These are phyloP conservation scores for Paramarasmius palmivorus DNA, from an alignment of 1,284 basidiomycete species.

Conservation along the genomic window DNA sequence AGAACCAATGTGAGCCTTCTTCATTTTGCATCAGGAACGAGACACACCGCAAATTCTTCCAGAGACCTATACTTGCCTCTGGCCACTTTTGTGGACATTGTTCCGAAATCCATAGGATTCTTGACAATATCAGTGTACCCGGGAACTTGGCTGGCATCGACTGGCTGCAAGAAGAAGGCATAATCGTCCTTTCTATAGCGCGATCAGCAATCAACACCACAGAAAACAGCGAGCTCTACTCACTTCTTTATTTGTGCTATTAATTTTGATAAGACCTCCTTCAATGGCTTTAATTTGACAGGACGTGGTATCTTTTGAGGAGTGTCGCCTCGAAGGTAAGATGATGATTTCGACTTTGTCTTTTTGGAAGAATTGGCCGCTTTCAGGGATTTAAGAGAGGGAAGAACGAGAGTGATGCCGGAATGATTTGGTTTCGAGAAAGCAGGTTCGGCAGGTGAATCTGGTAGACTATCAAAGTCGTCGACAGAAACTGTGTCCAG, in stretches of 20 bases:
- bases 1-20: slow-evolving; percentile 1
- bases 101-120: slow-evolving; percentile 82
- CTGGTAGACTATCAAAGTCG: slow-evolving; percentile 13
- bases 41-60: slow-evolving; percentile 72
- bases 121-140: slow-evolving; percentile 72
- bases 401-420: slow-evolving; percentile 48
- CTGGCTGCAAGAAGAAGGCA: slow-evolving; percentile 79
- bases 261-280: slow-evolving; percentile 68
- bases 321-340: slow-evolving; percentile 29
- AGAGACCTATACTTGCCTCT: slow-evolving; percentile 70
- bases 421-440: slow-evolving; percentile 7
- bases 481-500: slow-evolving; percentile 13
- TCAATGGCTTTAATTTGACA: slow-evolving; percentile 74
- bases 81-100: slow-evolving; percentile 68
- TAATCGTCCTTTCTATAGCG: slow-evolving; percentile 77
- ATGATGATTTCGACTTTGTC: slow-evolving; percentile 33
- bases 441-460: slow-evolving; percentile 9
- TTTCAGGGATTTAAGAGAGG: slow-evolving; percentile 44
- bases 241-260: slow-evolving; percentile 75
- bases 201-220: slow-evolving; percentile 1
- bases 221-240: slow-evolving; percentile 21
- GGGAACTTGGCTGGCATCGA: slow-evolving; percentile 63
- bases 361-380: slow-evolving; percentile 37
- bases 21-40: neutral
- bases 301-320: slow-evolving; percentile 48